A percentile compares a stretch with the other conserved stretches of the same genome.
Conservation (phyloP, 2,329 filamentous ascomycete species). For the Apiospora phragmitis region DNA sequence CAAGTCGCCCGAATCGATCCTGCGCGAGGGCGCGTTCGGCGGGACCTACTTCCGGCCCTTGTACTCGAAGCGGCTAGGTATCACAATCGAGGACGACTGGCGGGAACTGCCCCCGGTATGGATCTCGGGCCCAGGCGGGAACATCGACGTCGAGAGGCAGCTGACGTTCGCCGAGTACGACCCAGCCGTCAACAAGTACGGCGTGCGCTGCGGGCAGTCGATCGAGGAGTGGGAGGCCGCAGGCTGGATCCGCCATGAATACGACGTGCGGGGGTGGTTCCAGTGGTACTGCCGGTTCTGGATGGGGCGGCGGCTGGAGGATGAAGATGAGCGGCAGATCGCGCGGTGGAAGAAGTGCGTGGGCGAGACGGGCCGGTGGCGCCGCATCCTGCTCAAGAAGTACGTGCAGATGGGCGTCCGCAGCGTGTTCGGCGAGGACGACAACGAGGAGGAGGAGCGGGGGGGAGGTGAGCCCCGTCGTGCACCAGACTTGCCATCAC, state of each 20-base stretch:
- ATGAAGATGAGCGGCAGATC: slow-evolving; percentile 46
- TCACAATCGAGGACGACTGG: slow-evolving; percentile 47
- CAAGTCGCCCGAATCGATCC: slow-evolving; percentile 52
- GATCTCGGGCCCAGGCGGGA: slow-evolving; percentile 40
- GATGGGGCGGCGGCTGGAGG: slow-evolving; percentile 49
- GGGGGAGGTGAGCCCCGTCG: slow-evolving; percentile 51
- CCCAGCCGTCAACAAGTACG: slow-evolving; percentile 52
- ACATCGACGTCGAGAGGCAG: slow-evolving; percentile 23
- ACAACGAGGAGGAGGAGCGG: slow-evolving; percentile 35
- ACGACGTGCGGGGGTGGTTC: slow-evolving; percentile 56
- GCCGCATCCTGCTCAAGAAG: slow-evolving; percentile 50
- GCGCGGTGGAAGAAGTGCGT: slow-evolving; percentile 53
- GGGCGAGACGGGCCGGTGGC: slow-evolving; percentile 51
- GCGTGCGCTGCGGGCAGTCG: slow-evolving; percentile 51
- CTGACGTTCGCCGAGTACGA: slow-evolving; percentile 44
- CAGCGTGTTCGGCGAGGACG: slow-evolving; percentile 46
- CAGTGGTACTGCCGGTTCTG: slow-evolving; percentile 58
- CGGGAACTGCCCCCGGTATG: slow-evolving; percentile 45
- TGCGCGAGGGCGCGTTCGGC: slow-evolving; percentile 53
- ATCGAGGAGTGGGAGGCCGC: slow-evolving; percentile 57
- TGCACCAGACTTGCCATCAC: slow-evolving; percentile 58
- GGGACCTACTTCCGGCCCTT: slow-evolving; percentile 52
- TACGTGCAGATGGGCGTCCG: slow-evolving; percentile 44
- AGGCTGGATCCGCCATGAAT: slow-evolving; percentile 55
- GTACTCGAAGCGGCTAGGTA: slow-evolving; percentile 41